Percentiles rank a stretch among this genome's conserved stretches.
Evolutionary conservation across 768 basidiomycete species (phyloP).

Genomic region (Lyophyllum semitale): DNA sequence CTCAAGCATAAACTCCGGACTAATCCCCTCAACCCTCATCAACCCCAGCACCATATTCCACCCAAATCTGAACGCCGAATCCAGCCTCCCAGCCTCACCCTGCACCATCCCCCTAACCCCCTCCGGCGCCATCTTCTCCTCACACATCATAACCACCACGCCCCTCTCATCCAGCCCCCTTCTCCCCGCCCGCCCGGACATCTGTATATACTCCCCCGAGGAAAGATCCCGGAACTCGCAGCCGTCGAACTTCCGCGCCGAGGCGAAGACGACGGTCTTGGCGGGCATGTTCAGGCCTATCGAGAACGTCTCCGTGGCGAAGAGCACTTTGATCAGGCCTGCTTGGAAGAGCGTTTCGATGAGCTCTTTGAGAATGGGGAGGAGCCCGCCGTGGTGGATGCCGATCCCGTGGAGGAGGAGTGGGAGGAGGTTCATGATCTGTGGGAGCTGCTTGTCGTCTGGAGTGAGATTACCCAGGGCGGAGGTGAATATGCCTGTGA

Average conservation of each 20-base stretch:
- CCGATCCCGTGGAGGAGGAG: constrained; percentile 94
- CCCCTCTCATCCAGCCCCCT: constrained; percentile 98
- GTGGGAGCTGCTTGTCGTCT: constrained; percentile 88
- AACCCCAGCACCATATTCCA: constrained; percentile 99
- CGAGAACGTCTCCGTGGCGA: constrained; percentile 98
- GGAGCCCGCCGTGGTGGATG: constrained; percentile 96
- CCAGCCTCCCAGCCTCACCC: constrained; percentile 93
- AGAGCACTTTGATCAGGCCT: constrained; percentile 95
- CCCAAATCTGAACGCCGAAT: constrained; percentile 97
- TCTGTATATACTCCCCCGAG: constrained; percentile 97
- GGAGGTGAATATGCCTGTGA: constrained; percentile 88
- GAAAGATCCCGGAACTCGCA: constrained; percentile 91
- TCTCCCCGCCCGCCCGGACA: constrained; percentile 98
- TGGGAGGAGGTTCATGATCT: constrained; percentile 91
- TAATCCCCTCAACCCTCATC: constrained; percentile 98
- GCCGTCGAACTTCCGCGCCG: constrained; percentile 95
- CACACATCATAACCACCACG: constrained; percentile 99
- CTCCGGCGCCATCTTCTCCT: constrained; percentile 92
- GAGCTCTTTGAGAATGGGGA: constrained; percentile 97
- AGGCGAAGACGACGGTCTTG: constrained; percentile 97
- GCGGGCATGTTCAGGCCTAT: constrained; percentile 99
- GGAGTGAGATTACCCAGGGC: constrained; percentile 87
- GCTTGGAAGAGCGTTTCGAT: constrained; percentile 99
- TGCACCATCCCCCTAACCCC: constrained; percentile 97
- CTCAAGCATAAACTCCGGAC: constrained; percentile 97